Conservation (phyloP, 2,329 filamentous ascomycete genomes). For the Hypoxylon sp. region DNA sequence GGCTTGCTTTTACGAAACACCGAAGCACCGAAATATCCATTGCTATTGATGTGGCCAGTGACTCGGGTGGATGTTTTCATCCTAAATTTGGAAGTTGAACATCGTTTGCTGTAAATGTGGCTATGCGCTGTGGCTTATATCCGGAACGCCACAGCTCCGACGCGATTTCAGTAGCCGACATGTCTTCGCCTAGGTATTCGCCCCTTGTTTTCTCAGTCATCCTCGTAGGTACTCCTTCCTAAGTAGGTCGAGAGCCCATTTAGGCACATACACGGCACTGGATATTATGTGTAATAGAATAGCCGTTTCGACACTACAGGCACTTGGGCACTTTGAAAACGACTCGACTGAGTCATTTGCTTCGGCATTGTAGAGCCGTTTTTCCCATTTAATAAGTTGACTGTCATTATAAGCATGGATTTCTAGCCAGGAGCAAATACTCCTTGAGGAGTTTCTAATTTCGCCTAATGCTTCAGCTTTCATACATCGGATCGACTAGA, state of each 20-base stretch:
- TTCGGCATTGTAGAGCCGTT: neutral
- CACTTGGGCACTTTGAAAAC: neutral
- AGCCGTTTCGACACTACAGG: neutral
- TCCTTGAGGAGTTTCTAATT: constrained; percentile 20
- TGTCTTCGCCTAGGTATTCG: no score
- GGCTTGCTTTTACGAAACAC: neutral
- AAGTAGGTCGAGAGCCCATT: no score
- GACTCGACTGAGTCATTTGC: neutral
- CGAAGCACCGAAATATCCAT: no score
- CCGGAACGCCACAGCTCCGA: neutral
- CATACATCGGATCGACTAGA: constrained; percentile 25
- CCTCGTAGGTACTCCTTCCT: no score
- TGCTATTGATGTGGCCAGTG: neutral
- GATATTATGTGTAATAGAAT: neutral
- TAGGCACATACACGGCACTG: neutral
- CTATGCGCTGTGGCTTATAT: neutral
- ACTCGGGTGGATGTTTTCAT: neutral
- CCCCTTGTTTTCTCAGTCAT: no score
- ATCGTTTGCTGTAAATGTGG: neutral
- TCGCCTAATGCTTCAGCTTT: constrained; percentile 14
- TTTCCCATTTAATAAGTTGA: neutral
- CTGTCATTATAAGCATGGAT: no score
- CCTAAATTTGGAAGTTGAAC: no score
- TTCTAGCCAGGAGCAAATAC: constrained; percentile 18
- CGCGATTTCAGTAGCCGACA: neutral